Base-by-base conservation (phyloP, 2,329 filamentous ascomycete genomes). In the Leptoxyphium fumago region DNA sequence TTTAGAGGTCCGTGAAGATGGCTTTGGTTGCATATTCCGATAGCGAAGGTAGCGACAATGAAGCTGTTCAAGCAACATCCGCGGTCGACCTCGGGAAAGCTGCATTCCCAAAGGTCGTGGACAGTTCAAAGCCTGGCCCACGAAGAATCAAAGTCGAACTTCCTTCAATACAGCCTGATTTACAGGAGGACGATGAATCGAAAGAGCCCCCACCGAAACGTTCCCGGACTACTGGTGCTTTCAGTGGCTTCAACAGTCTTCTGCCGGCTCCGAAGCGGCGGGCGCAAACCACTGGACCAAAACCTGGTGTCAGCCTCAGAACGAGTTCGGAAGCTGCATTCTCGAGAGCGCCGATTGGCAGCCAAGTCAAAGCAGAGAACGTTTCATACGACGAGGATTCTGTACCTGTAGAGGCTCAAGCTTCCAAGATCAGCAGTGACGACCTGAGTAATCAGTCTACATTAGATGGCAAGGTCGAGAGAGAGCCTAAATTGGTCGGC, bases 261-360 rank as follows among this genome's bases (percentile, higher is more conserved):
- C 72, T 96, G 15, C 89, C 89, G 2, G 72, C 88, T 21, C 88
- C 89, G 3, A 96, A 94, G 58, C 69, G 71, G 46, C 53, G 57
- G 2, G 57, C 50, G 45, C 56, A 54, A 38, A 56, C 17, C 56
- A 55, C 30, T 53, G 58, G 50, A 47, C 68, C 56, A 59, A 73
- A 53, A 62, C 71, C 73, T 29, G 75, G 78, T 1, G 70, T 93
- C 42, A 84, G 75, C 55, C 61, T 95, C 47, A 91, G 84, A 68
- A 95, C 88, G 8, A 86, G 85, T 17, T 78, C 84, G 7, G 77
- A 83, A 45, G 84, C 86, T 17, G 87, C 82, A 0, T 95, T 95
- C 59, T 81, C 75, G 59, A 73, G 88, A 45, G 74, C 75, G 28
- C 64, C 70, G 9, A 36, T 36, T 15, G 32, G 15, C 13, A 36